Percentiles rank a stretch among this genome's conserved stretches.
These are phyloP conservation scores for Gracilaria domingensis DNA, from an alignment of 23 red algal genomes.

Conservation along the genomic window DNA sequence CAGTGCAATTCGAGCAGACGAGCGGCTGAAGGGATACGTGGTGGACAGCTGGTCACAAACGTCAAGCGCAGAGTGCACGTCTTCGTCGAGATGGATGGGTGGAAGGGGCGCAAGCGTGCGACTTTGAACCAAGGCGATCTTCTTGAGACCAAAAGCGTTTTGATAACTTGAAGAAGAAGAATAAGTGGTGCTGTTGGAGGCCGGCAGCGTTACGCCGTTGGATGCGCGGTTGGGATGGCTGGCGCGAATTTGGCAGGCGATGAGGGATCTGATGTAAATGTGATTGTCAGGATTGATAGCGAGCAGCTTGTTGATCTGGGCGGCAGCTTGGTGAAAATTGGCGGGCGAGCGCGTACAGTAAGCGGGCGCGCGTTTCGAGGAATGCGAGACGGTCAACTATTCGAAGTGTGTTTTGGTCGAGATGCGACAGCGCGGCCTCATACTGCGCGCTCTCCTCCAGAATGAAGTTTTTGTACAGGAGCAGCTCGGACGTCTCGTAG, in stretches of 20 bases:
- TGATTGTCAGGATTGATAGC: constrained; percentile 86
- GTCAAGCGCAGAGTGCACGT: constrained; percentile 16
- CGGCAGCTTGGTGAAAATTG: constrained; percentile 60
- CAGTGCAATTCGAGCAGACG: constrained; percentile 52
- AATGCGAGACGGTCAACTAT: constrained; percentile 75
- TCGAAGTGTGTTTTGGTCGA: constrained; percentile 47
- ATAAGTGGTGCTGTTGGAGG: background rate
- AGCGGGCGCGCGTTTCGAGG: constrained; percentile 73
- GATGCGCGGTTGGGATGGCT: background rate
- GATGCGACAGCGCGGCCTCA: constrained; percentile 63
- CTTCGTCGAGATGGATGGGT: constrained; percentile 23
- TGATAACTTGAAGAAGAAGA: constrained; percentile 20
- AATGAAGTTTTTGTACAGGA: constrained; percentile 80
- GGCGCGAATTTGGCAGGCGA: constrained; percentile 27
- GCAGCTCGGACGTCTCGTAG: constrained; percentile 78
- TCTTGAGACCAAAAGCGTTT: constrained; percentile 29
- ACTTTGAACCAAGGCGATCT: constrained; percentile 33
- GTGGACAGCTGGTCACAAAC: constrained; percentile 49
- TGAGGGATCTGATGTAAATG: constrained; percentile 60
- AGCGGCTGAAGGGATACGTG: constrained; percentile 22
- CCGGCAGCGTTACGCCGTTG: background rate
- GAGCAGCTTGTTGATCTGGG: constrained; percentile 39
- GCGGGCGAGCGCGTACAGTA: constrained; percentile 47
- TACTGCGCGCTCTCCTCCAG: constrained; percentile 74
- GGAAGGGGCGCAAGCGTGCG: constrained; percentile 20